phyloP scores from a whole-genome alignment of 2,329 filamentous ascomycete species.

The Ophiognomonia clavigignenti-juglandacearum region DNA sequence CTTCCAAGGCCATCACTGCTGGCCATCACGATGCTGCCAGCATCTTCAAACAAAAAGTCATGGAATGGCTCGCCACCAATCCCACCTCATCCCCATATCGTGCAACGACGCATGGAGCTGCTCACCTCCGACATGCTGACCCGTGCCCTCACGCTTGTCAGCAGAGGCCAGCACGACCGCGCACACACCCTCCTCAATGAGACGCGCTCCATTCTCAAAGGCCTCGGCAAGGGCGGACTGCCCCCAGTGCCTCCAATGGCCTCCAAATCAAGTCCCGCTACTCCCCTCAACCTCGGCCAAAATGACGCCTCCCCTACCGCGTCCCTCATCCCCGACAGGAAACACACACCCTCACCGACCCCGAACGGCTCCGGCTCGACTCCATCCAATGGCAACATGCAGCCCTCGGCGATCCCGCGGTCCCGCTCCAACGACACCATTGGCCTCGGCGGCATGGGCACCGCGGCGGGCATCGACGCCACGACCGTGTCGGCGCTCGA shows the following conservation, averaged over 20 bases:
- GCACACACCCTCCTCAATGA: constrained; percentile 89
- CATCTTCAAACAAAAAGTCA: constrained; percentile 56
- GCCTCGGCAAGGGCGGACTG: constrained; percentile 88
- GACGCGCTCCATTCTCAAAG: constrained; percentile 91
- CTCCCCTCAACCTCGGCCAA: constrained; percentile 36
- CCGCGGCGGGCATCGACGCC: constrained; percentile 70
- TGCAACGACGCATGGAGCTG: constrained; percentile 95
- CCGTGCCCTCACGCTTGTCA: constrained; percentile 83
- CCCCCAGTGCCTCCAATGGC: constrained; percentile 74
- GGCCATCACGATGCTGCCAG: constrained; percentile 91
- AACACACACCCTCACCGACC: constrained; percentile 51
- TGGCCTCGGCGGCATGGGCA: constrained; percentile 40
- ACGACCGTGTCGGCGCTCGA: constrained; percentile 82
- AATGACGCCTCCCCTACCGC: constrained; percentile 38
- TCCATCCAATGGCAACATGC: constrained; percentile 27
- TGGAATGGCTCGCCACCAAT: constrained; percentile 72
- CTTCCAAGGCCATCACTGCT: constrained; percentile 85
- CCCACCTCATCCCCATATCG: constrained; percentile 88
- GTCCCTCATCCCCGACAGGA: constrained; percentile 47
- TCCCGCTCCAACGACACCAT: constrained; percentile 54
- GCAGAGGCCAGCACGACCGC: constrained; percentile 86
- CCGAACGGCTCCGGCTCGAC: constrained; percentile 30
- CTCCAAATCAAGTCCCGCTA: constrained; percentile 41
- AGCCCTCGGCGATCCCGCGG: constrained; percentile 39
- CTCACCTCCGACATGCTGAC: constrained; percentile 98